phyloP scores from a whole-genome alignment of 495 filamentous ascomycete species.

The Podospora australis region DNA sequence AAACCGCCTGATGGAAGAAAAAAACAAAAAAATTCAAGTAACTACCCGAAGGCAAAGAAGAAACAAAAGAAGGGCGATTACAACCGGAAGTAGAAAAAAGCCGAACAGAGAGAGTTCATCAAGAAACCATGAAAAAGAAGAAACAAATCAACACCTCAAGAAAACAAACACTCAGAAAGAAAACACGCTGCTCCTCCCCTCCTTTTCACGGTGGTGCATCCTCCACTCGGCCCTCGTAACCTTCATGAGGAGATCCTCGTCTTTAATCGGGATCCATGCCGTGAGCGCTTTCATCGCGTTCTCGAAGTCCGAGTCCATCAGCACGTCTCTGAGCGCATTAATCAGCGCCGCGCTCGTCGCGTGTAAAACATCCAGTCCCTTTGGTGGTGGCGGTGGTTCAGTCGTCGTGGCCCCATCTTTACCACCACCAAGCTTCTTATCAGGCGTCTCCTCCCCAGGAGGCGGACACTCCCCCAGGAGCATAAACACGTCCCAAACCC shows the following conservation, averaged over 20 bases:
- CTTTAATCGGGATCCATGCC: conserved; percentile 90
- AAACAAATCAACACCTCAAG: too few species aligned
- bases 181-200: not conserved
- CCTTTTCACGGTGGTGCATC: conserved; percentile 45
- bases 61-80: too few species aligned
- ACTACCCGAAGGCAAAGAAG: too few species aligned
- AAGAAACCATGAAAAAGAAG: too few species aligned
- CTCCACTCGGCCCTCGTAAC: conserved; percentile 92
- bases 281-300: conserved; percentile 97
- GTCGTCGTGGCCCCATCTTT: conserved; percentile 3
- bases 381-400: too few species aligned
- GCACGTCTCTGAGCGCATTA: conserved; percentile 82
- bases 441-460: not conserved
- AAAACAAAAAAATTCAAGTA: too few species aligned
- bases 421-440: not conserved
- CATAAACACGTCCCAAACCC: conserved; percentile 99
- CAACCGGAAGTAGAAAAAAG: too few species aligned
- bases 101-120: too few species aligned
- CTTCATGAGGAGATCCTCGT: conserved; percentile 90
- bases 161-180: too few species aligned
- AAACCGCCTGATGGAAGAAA: too few species aligned
- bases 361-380: conserved; percentile 81
- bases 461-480: conserved; percentile 69
- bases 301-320: conserved; percentile 93
- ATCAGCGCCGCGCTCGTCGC: conserved; percentile 87